Conservation (phyloP, 768 basidiomycete species). For the Boletus reticuloceps region DNA sequence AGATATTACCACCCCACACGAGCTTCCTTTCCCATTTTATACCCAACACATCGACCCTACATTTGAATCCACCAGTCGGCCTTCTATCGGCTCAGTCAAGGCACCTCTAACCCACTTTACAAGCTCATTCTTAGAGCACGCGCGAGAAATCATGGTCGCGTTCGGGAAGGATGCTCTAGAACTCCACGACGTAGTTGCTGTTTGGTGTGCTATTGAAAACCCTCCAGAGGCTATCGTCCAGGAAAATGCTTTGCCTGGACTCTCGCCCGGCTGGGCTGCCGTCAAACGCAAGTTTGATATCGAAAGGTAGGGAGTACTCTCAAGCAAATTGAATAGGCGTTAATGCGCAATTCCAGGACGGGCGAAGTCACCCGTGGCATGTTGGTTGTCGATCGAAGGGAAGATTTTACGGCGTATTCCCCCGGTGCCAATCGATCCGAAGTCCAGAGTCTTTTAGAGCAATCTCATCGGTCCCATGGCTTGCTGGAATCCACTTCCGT, state of each 20-base stretch:
- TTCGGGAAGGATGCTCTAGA: conserved; percentile 87
- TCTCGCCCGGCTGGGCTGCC: conserved; percentile 55
- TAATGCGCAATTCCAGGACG: conserved; percentile 36
- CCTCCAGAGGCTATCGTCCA: conserved; percentile 44
- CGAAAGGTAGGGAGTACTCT: conserved; percentile 50
- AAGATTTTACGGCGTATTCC: conserved; percentile 60
- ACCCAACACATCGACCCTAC: conserved; percentile 54
- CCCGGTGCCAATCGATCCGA: conserved; percentile 64
- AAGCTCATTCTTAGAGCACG: conserved; percentile 71
- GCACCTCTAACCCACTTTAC: conserved; percentile 72
- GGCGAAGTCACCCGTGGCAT: conserved; percentile 86
- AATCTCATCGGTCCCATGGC: conserved; percentile 30
- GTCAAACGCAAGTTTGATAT: conserved; percentile 57
- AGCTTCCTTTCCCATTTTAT: conserved; percentile 71
- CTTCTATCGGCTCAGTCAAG: conserved; percentile 50
- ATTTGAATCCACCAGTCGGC: conserved; percentile 47
- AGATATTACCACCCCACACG: conserved; percentile 80
- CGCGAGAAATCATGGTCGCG: conserved; percentile 71
- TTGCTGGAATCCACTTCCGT: conserved; percentile 49
- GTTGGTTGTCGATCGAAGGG: conserved; percentile 79
- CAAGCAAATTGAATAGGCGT: neutral
- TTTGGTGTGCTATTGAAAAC: conserved; percentile 83
- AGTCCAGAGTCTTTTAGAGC: conserved; percentile 53
- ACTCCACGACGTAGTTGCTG: conserved; percentile 85
- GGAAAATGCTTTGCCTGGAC: conserved; percentile 23